These are phyloP conservation scores for Kingdonia uniflora DNA, from an alignment of 164 flowering plant species.

Conservation along the genomic window DNA sequence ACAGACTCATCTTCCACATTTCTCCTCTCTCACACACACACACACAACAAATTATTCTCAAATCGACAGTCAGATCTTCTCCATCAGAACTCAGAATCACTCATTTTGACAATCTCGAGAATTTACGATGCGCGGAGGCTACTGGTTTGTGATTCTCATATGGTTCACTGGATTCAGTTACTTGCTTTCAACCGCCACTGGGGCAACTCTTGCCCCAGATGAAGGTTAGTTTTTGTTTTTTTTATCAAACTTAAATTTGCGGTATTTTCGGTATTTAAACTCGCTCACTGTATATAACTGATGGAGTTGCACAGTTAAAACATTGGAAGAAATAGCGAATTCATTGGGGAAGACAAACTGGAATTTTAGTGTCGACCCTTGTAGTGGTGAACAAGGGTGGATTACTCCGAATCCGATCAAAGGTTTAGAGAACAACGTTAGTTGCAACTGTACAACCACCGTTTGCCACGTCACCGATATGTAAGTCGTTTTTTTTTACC, in stretches of 20 bases:
- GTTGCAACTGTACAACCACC: slow-evolving; percentile 36
- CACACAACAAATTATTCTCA: no score
- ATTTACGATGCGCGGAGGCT: neutral
- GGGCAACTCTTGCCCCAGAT: neutral
- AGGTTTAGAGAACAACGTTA: slow-evolving; percentile 20
- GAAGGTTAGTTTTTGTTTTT: slow-evolving; percentile 1
- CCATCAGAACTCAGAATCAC: no score
- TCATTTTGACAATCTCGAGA: no score
- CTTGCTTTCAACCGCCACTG: neutral
- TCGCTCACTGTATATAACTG: neutral
- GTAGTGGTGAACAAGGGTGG: slow-evolving; percentile 30
- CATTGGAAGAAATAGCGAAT: slow-evolving; percentile 26
- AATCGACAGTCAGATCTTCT: no score
- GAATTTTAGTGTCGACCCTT: slow-evolving; percentile 51
- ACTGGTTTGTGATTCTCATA: neutral
- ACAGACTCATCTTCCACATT: no score
- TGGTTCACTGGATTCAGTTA: slow-evolving; percentile 1
- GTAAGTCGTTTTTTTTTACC: slow-evolving; percentile 18
- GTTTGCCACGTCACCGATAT: slow-evolving; percentile 35
- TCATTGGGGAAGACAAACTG: slow-evolving; percentile 41
- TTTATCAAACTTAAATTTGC: no score
- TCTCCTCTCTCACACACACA: no score
- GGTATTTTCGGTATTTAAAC: no score
- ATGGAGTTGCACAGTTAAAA: slow-evolving; percentile 17
- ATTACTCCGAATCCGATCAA: neutral